Base-by-base conservation (phyloP, 2,329 filamentous ascomycete species). In the Diplodia sapinea region DNA sequence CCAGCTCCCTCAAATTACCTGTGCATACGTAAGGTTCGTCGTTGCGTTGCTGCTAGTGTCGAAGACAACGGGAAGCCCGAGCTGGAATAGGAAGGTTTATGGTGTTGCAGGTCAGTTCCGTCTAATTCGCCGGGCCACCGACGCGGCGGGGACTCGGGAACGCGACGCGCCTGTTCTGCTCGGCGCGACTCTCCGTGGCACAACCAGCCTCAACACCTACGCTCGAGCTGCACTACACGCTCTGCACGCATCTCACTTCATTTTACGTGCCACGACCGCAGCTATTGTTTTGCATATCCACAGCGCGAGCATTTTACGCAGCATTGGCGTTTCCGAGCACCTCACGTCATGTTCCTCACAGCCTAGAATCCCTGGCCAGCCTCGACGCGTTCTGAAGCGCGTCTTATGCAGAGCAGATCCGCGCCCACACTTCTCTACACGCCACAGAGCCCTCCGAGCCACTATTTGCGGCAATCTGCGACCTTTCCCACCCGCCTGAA, bases 341-440 rank as follows among this genome's bases (percentile, higher is more conserved):
- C 23, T 11, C 64, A 66, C 29, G 64, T 59, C 64, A 66, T 63
- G 31, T 31, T 52, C 64, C 31, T 31, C 64, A 13, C 64, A 20
- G 52, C 43, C 47, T 66, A 57, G 55, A 59, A 51, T 57, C 64
- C 54, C 56, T 62, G 31, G 47, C 49, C 36, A 52, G 20, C 47
- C 31, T 20, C 47, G 50, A 67, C 65, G 65, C 65, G 65, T 67
- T 49, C 9, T 54, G 17, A 47, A 67, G 49, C 65, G 65, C 55
- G 65, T 67, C 55, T 26, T 12, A 55, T 26, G 29, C 61, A 20
- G 52, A 20, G 47, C 11, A 20, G 36, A 17, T 13, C 55, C 49
- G 62, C 15, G n/a, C 50, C 17, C 5, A n/a, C 62, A 20, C 15
- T 36, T 36, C 8, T 26, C 15, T n/a, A 20, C 17, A 51, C 59